phyloP scores from a whole-genome alignment of 148 eudicot genomes.

The Fallopia convolvulus region DNA sequence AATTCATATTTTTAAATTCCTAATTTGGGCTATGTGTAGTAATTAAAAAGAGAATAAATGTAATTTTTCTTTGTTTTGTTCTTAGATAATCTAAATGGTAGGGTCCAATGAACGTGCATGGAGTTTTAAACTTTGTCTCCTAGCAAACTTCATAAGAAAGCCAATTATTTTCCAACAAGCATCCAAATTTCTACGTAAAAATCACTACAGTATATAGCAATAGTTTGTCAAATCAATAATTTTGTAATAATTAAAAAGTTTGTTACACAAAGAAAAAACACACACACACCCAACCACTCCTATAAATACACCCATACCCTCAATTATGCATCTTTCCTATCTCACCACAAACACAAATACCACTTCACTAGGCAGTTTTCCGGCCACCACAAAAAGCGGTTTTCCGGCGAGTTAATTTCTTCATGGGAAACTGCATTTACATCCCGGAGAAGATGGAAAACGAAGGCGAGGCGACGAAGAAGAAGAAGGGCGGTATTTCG shows the following conservation, averaged over 20 bases:
- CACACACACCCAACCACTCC: not conserved
- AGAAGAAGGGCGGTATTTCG: conserved; percentile 9
- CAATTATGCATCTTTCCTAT: conserved; percentile 2
- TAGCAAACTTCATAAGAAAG: not conserved
- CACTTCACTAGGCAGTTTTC: conserved; percentile 16
- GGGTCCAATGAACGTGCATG: conserved; percentile 5
- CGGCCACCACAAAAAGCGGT: conserved; percentile 3
- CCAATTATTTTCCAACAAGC: conserved; percentile 6
- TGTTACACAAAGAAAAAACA: not conserved
- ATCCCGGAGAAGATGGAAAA: not conserved
- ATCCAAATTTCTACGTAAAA: conserved; percentile 6
- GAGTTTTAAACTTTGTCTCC: not conserved
- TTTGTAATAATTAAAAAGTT: not conserved
- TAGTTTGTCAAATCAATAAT: not conserved
- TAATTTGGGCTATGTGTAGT: too few species aligned
- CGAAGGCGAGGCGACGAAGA: conserved; percentile 3
- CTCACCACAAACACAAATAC: not conserved
- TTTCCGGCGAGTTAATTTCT: not conserved
- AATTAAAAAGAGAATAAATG: too few species aligned
- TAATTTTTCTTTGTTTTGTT: not conserved
- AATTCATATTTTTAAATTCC: too few species aligned
- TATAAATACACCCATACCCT: not conserved
- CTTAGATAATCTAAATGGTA: not conserved
- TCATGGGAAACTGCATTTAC: conserved; percentile 56
- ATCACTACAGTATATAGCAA: not conserved